Base-by-base conservation (phyloP, 1,284 basidiomycete genomes). In the Paramarasmius palmivorus region DNA sequence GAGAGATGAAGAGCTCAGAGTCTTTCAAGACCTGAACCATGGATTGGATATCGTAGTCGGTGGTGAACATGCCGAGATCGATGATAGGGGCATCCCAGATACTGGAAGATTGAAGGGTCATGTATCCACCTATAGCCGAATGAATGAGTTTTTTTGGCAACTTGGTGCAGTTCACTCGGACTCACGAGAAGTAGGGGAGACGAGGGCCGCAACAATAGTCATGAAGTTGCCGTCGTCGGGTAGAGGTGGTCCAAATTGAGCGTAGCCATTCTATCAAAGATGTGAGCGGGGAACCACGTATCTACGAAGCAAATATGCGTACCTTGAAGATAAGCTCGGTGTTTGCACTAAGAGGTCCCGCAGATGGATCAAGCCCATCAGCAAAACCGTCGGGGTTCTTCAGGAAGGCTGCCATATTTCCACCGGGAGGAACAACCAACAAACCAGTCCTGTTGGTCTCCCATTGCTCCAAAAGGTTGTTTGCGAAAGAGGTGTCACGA, bases 41-140 rank as follows among this genome's bases (percentile, higher is more conserved):
- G 6, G 56, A 44, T 19, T 54, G 40, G 17, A 58, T 44, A 44
- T 62, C 61, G 32, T 57, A 59, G 7, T 49, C 37, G 9, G 53
- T 50, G 22, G 55, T 23, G 23, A 71, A 54, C 38, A 67, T 59
- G 23, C 55, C 56, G 3, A 67, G 66, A 56, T 72, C 57, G 50
- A 73, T 69, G 36, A 65, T 29, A 2, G 71, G 73, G 10, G 51
- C 29, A 8, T 55, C 61, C 51, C 68, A 69, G 1, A 68, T 66
- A 45, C 64, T 56, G 10, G 61, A 50, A 4, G 65, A 65, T n/a
- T 44, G 48, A 34, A 59, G 39, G n/a, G 52, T 53, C 17, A 58
- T 37, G 6, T n/a, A 37, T 10, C 57, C 57, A 14, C 54, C 57
- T 58, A n/a, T n/a, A n/a, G n/a, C n/a, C n/a, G n/a, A n/a, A n/a